phyloP scores from a whole-genome alignment of 2,329 filamentous ascomycete genomes.

The Cordyceps pruinosa region DNA sequence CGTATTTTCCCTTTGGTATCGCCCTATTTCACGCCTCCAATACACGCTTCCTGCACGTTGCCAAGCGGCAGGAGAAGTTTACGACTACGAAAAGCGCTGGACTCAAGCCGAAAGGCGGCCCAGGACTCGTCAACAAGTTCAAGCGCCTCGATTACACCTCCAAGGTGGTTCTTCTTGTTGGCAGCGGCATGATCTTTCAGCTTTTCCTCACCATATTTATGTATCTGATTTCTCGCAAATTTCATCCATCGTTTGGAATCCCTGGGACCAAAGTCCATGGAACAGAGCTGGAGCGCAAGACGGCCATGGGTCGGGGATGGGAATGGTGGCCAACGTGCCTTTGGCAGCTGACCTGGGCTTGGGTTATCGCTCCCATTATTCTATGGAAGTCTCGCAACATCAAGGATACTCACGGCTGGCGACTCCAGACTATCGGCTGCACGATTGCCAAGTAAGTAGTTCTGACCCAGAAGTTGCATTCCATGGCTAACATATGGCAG shows the following conservation, averaged over 20 bases:
- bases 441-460: conserved; percentile 33
- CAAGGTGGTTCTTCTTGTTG: conserved; percentile 42
- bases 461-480: no score
- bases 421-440: conserved; percentile 50
- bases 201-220: conserved; percentile 50
- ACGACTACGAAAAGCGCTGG: conserved; percentile 9
- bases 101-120: conserved; percentile 15
- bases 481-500: conserved; percentile 8
- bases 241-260: conserved; percentile 51
- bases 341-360: conserved; percentile 57
- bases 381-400: conserved; percentile 56
- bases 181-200: conserved; percentile 50
- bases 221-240: conserved; percentile 56
- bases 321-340: conserved; percentile 59
- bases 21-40: conserved; percentile 60
- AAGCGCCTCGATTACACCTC: conserved; percentile 33
- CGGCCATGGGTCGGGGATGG: conserved; percentile 44
- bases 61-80: conserved; percentile 39
- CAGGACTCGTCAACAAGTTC: conserved; percentile 24
- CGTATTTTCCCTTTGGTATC: conserved; percentile 56
- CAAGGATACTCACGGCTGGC: conserved; percentile 58
- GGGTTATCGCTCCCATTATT: conserved; percentile 50
- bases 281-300: conserved; percentile 42
- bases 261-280: conserved; percentile 52
- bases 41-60: conserved; percentile 50